phyloP scores from a whole-genome alignment of 2,329 filamentous ascomycete genomes.

The Fusarium nurragi region DNA sequence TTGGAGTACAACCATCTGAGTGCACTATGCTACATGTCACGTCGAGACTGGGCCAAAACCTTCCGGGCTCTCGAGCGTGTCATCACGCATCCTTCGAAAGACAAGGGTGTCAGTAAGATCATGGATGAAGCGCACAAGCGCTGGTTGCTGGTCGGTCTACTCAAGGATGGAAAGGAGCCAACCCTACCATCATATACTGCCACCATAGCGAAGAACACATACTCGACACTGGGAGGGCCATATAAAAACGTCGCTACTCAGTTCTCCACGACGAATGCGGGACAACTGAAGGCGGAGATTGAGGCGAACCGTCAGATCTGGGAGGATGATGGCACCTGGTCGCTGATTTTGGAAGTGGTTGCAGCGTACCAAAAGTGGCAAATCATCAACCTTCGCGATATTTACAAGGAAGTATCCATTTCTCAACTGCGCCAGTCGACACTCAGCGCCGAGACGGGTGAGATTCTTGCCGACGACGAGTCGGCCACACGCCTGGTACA shows the following conservation, averaged over 20 bases:
- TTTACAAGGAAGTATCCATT: slow-evolving; percentile 71
- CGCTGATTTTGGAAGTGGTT: slow-evolving; percentile 75
- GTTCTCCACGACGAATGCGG: slow-evolving; percentile 67
- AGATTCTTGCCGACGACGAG: slow-evolving; percentile 52
- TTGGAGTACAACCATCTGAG: slow-evolving; percentile 74
- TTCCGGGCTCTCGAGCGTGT: slow-evolving; percentile 69
- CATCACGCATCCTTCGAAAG: slow-evolving; percentile 72
- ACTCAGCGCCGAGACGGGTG: slow-evolving; percentile 63
- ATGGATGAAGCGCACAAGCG: slow-evolving; percentile 94
- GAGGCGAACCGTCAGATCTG: slow-evolving; percentile 68
- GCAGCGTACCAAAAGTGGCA: slow-evolving; percentile 79
- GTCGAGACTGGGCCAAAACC: slow-evolving; percentile 70
- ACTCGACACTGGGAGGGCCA: slow-evolving; percentile 68
- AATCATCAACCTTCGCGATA: slow-evolving; percentile 75
- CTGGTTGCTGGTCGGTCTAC: slow-evolving; percentile 80
- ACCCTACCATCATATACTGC: slow-evolving; percentile 66
- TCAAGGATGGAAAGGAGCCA: slow-evolving; percentile 71
- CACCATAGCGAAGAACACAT: slow-evolving; percentile 62
- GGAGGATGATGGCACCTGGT: slow-evolving; percentile 76
- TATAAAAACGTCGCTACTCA: slow-evolving; percentile 76
- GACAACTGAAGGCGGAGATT: slow-evolving; percentile 70
- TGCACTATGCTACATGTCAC: slow-evolving; percentile 71
- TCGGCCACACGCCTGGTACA: slow-evolving; percentile 59
- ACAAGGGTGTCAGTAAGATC: slow-evolving; percentile 73
- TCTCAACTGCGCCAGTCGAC: slow-evolving; percentile 62